Percentiles rank a stretch among this genome's conserved stretches.
phyloP scores from a whole-genome alignment of 345 rosid genomes.

The Citrus reticulata region DNA sequence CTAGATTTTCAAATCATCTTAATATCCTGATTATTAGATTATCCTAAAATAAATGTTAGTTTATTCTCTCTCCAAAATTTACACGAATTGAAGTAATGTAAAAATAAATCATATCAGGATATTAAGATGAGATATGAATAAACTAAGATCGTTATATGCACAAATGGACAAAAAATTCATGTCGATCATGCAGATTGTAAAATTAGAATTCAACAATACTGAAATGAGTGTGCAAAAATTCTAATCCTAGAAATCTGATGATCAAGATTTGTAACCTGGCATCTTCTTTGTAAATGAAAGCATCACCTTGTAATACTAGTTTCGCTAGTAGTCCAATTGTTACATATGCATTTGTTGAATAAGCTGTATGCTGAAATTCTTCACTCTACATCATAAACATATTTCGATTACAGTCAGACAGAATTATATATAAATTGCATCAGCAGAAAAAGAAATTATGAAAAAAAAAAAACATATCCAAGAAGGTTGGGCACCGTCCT shows the following conservation, averaged over 20 bases:
- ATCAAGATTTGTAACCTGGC: not conserved
- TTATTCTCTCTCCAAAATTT: not conserved
- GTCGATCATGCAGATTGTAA: not conserved
- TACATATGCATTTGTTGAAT: conserved; percentile 91
- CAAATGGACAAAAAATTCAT: not conserved
- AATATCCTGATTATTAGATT: no score
- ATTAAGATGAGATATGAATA: not conserved
- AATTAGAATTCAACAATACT: not conserved
- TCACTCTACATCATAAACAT: conserved; percentile 53
- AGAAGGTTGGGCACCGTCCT: not conserved
- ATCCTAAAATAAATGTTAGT: no score
- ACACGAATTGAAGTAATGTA: not conserved
- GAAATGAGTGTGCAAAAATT: not conserved
- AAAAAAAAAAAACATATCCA: not conserved
- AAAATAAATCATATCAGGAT: not conserved
- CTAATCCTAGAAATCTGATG: not conserved
- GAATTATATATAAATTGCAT: not conserved
- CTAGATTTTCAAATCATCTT: not conserved
- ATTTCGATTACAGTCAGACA: not conserved
- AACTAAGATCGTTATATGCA: not conserved
- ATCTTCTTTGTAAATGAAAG: not conserved
- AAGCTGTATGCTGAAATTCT: conserved; percentile 94
- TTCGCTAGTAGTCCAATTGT: conserved; percentile 75
- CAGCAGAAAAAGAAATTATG: not conserved
- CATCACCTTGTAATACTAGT: conserved; percentile 62